These are phyloP conservation scores for Coccomyxa sp. DNA, from an alignment of 139 green algal genomes.

Conservation along the genomic window DNA sequence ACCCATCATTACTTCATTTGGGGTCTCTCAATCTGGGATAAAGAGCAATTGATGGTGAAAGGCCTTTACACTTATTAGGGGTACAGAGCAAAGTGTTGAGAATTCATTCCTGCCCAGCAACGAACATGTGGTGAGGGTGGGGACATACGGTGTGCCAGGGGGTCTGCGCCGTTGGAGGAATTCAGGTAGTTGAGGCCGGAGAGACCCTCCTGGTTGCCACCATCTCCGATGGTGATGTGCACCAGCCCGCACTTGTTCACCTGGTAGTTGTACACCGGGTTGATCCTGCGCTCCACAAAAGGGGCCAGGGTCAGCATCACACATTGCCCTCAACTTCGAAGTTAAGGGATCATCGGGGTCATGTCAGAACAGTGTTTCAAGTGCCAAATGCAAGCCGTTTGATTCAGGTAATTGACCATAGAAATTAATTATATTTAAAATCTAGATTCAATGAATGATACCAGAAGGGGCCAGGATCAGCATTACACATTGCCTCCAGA, in stretches of 20 bases:
- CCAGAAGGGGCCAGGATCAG: too few species aligned
- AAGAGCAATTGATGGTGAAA: not conserved
- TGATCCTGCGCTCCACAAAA: conserved; percentile 1
- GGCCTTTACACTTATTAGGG: too few species aligned
- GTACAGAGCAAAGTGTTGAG: not conserved
- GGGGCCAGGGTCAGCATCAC: too few species aligned
- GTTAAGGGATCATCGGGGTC: too few species aligned
- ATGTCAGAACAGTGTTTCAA: too few species aligned
- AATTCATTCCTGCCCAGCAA: not conserved
- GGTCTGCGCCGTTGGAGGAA: not conserved
- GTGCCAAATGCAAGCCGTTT: too few species aligned
- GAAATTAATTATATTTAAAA: too few species aligned
- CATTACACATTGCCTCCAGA: too few species aligned
- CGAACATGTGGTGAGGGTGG: not conserved
- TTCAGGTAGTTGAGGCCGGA: conserved; percentile 5
- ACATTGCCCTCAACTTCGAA: too few species aligned
- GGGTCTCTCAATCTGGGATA: not conserved
- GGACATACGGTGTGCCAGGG: not conserved
- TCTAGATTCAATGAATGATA: too few species aligned
- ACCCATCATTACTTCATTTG: too few species aligned
- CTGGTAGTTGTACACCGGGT: conserved; percentile 32
- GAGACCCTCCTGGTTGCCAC: conserved; percentile 78
- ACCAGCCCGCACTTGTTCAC: conserved; percentile 42
- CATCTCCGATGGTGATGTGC: conserved; percentile 63
- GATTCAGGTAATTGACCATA: too few species aligned